Percentiles rank a stretch among this genome's conserved stretches.
phyloP scores from a whole-genome alignment of 2,329 filamentous ascomycete species.

The Exophiala aquamarina region DNA sequence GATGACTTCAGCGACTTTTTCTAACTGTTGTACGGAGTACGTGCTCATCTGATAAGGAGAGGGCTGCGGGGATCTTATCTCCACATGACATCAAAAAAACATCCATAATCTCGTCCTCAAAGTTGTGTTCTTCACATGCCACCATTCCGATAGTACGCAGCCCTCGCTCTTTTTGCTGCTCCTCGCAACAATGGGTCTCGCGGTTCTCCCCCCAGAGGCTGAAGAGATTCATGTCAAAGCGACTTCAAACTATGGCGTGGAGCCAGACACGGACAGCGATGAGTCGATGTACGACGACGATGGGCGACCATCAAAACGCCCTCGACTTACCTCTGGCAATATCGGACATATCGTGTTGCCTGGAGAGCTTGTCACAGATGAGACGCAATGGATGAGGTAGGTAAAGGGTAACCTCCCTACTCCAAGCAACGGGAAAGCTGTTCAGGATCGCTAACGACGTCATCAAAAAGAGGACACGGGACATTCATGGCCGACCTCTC shows the following conservation, averaged over 20 bases:
- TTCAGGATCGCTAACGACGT: constrained; percentile 1
- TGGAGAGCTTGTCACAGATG: constrained; percentile 81
- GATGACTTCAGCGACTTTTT: neutral
- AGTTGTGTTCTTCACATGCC: no score
- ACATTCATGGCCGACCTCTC: constrained; percentile 60
- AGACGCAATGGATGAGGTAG: constrained; percentile 88
- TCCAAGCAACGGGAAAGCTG: neutral
- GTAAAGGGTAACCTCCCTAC: neutral
- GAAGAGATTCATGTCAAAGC: constrained; percentile 33
- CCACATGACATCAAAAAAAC: neutral
- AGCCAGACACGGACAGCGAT: constrained; percentile 47
- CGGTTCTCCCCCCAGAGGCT: constrained; percentile 56
- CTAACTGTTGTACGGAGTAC: no score
- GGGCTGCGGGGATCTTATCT: neutral
- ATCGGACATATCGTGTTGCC: constrained; percentile 72
- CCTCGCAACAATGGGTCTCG: constrained; percentile 53
- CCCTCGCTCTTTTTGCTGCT: no score
- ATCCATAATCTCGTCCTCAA: no score
- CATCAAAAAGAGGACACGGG: constrained; percentile 80
- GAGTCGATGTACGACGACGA: constrained; percentile 48
- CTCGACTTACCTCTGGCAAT: constrained; percentile 32
- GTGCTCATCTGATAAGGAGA: no score
- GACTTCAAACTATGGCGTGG: constrained; percentile 31
- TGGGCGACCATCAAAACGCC: constrained; percentile 41
- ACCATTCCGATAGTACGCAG: no score